phyloP scores from a whole-genome alignment of 2,329 filamentous ascomycete genomes.

The Simplicillium sp. region DNA sequence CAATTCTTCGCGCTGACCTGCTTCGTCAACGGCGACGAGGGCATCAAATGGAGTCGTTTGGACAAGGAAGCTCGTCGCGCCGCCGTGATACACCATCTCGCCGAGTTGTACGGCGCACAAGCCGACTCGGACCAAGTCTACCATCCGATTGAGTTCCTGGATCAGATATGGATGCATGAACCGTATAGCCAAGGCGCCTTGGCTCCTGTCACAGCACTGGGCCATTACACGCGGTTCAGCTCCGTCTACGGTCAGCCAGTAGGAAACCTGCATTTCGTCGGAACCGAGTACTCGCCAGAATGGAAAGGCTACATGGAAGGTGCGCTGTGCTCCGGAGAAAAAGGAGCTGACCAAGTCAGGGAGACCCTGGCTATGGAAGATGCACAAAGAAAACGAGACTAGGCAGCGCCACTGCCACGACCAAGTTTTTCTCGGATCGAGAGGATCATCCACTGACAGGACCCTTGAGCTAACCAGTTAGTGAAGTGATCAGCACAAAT shows the following conservation, averaged over 20 bases:
- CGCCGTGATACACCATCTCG: constrained; percentile 23
- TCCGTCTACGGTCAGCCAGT: constrained; percentile 14
- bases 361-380: constrained; percentile 7
- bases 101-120: constrained; percentile 14
- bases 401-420: no score
- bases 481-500: no score
- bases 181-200: constrained; percentile 22
- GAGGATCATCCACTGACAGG: no score
- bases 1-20: constrained; percentile 25
- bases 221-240: constrained; percentile 16
- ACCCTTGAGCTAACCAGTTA: no score
- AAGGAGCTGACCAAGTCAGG: constrained; percentile 30
- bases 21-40: constrained; percentile 28
- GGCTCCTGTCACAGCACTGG: constrained; percentile 20
- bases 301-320: constrained; percentile 46
- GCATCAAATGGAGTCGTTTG: constrained; percentile 22
- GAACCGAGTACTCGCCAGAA: constrained; percentile 35
- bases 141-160: constrained; percentile 18
- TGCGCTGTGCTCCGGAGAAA: constrained; percentile 32
- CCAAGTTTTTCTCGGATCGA: no score
- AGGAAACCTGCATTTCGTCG: constrained; percentile 36
- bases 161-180: constrained; percentile 23
- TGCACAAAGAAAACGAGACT: no score
- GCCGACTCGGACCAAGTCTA: constrained; percentile 11
- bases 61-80: constrained; percentile 15